Base-by-base conservation (phyloP, 1,284 basidiomycete species). In the Fistulinella cinereoalba region DNA sequence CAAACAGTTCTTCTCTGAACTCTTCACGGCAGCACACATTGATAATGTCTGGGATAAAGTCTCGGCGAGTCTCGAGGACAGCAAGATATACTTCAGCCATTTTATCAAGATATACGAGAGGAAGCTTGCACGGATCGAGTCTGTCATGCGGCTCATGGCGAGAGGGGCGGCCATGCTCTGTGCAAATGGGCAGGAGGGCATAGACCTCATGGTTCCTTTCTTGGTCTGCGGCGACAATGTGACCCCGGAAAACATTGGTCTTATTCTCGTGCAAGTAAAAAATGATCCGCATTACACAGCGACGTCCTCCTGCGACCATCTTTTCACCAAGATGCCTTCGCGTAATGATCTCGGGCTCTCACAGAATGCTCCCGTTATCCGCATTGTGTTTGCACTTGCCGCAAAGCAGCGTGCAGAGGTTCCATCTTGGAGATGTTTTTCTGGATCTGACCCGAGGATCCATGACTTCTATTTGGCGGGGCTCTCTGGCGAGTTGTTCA, bases 121-220 rank as follows among this genome's bases (percentile, higher is more conserved):
- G 6, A 15, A 8, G 7, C 6, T 32, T 16, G n/a, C n/a, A 6
- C 31, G 15, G 9, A 15, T 32, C 31, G 15, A 32, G 6, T 16
- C 6, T 15, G 6, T 32, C n/a, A 53, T 45, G 53, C 19, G 22
- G 15, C 44, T 60, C 23, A 51, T 64, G 31, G 47, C 42, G 23
- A 53, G 61, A 16, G 61, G 66, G 15, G 62, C 60, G 29, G 65
- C 55, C n/a, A n/a, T n/a, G n/a, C n/a, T n/a, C n/a, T n/a, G n/a
- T n/a, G n/a, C n/a, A n/a, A n/a, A n/a, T n/a, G n/a, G n/a, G n/a
- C 58, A 57, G 27, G 7, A 50, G 9, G n/a, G n/a, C n/a, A 39
- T 67, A 23, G 60, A 66, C 31, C 41, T 54, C 10, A 31, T 63
- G 31, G 38, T 64, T 22, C 64, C 65, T n/a, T 57, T 64, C 45